phyloP scores from a whole-genome alignment of 345 rosid species.

The Pistacia vera region DNA sequence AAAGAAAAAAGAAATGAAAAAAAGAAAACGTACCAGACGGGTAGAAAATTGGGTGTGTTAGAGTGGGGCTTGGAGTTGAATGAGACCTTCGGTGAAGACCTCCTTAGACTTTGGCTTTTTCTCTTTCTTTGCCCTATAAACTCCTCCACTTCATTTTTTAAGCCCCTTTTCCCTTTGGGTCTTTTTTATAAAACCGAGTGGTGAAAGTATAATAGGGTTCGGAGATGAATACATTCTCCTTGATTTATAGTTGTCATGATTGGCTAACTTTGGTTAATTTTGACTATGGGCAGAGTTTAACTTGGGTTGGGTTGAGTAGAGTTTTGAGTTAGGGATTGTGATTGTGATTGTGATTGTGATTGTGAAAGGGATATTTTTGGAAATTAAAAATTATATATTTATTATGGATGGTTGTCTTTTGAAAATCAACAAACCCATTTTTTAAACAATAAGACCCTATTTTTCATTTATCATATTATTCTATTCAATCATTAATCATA shows the following conservation, averaged over 20 bases:
- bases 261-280: slow-evolving; percentile 27
- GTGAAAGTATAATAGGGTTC: slow-evolving; percentile 14
- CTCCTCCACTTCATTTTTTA: neutral
- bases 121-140: slow-evolving; percentile 14
- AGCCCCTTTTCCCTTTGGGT: neutral
- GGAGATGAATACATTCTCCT: neutral
- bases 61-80: slow-evolving; percentile 8
- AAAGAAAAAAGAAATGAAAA: neutral
- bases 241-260: slow-evolving; percentile 28
- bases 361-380: neutral
- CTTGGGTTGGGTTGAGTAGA: neutral
- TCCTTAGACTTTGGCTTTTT: slow-evolving; percentile 24
- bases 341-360: neutral
- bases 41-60: neutral
- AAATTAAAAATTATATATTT: neutral
- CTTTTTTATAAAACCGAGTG: neutral
- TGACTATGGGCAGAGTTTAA: slow-evolving; percentile 6
- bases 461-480: too few relatives aligned
- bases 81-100: slow-evolving; percentile 17
- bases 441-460: too few relatives aligned
- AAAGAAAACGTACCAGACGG: slow-evolving; percentile 31
- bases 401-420: neutral
- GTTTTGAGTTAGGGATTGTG: slow-evolving; percentile 18
- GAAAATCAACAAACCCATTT: neutral
- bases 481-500: too few relatives aligned